Conservation (phyloP, 1,284 basidiomycete species). For the Waitea zeae region DNA sequence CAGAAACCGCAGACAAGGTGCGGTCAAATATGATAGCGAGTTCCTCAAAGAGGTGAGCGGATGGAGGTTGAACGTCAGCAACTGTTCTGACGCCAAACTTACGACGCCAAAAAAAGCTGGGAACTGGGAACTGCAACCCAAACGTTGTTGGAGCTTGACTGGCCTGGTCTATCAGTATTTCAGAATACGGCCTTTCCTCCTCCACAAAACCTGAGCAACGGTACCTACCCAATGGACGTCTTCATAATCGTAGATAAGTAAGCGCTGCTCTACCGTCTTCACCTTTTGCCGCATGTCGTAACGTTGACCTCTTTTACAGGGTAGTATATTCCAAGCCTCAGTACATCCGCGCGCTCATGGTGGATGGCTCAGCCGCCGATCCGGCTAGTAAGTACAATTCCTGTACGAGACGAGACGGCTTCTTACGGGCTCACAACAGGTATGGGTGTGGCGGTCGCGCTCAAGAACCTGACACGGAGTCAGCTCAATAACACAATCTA, state of each 20-base stretch:
- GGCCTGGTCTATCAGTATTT: conserved; percentile 33
- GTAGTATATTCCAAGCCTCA: conserved; percentile 19
- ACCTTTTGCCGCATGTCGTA: conserved; percentile 13
- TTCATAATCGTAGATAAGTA: conserved; percentile 33
- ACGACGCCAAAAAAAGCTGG: conserved; percentile 27
- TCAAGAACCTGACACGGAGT: conserved; percentile 58
- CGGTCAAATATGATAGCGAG: too few relatives aligned
- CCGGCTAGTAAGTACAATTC: conserved; percentile 36
- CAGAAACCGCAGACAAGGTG: too few relatives aligned
- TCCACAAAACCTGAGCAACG: conserved; percentile 19
- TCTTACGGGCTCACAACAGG: background rate
- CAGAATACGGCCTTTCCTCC: conserved; percentile 21
- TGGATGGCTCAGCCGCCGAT: conserved; percentile 55
- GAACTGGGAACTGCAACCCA: conserved; percentile 42
- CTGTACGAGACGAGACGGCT: background rate
- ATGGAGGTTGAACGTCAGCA: too few relatives aligned
- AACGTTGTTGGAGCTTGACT: conserved; percentile 36
- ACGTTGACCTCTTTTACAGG: background rate
- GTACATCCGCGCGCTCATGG: conserved; percentile 31
- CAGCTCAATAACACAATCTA: conserved; percentile 29
- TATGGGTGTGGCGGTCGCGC: conserved; percentile 58
- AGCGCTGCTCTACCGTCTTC: too few relatives aligned
- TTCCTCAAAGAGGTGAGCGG: too few relatives aligned
- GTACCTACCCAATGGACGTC: conserved; percentile 28
- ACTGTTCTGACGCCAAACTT: too few relatives aligned